Evolutionary conservation across 73 alveolate species (phyloP).

Genomic region (Stentor coeruleus): DNA sequence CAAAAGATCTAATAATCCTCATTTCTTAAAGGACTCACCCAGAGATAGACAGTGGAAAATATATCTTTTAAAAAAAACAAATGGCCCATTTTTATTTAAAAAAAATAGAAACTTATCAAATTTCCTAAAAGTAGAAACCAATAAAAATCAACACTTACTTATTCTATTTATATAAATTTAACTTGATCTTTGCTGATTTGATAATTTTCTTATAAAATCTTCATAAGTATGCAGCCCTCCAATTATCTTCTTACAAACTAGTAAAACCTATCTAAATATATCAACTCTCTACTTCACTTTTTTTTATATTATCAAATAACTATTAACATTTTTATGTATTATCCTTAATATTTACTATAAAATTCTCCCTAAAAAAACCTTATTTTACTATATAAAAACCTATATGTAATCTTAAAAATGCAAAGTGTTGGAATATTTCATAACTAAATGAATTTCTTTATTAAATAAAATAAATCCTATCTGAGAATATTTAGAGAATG

Average conservation of each 20-base stretch:
- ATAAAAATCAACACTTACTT: too few relatives aligned
- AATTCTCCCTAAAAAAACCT: background rate
- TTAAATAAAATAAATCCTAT: background rate
- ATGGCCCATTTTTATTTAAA: too few relatives aligned
- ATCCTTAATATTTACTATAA: background rate
- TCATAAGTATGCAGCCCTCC: constrained; percentile 2
- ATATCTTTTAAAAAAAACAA: too few relatives aligned
- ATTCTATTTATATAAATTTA: too few relatives aligned
- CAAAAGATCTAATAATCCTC: too few relatives aligned
- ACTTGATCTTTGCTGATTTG: too few relatives aligned
- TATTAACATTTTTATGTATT: too few relatives aligned
- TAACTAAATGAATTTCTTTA: background rate
- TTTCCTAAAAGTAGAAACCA: too few relatives aligned
- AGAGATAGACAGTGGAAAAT: too few relatives aligned
- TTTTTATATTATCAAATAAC: background rate
- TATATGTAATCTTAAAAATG: background rate
- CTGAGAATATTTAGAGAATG: background rate
- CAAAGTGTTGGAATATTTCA: background rate
- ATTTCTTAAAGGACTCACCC: too few relatives aligned
- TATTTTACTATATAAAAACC: background rate
- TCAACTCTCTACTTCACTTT: background rate
- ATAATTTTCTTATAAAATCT: too few relatives aligned
- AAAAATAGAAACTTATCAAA: too few relatives aligned
- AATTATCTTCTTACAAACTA: background rate
- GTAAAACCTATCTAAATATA: background rate